A percentile compares a stretch with the other conserved stretches of the same genome.
Conservation (phyloP, 2,329 filamentous ascomycete species). For the Sphaceloma murrayae region DNA sequence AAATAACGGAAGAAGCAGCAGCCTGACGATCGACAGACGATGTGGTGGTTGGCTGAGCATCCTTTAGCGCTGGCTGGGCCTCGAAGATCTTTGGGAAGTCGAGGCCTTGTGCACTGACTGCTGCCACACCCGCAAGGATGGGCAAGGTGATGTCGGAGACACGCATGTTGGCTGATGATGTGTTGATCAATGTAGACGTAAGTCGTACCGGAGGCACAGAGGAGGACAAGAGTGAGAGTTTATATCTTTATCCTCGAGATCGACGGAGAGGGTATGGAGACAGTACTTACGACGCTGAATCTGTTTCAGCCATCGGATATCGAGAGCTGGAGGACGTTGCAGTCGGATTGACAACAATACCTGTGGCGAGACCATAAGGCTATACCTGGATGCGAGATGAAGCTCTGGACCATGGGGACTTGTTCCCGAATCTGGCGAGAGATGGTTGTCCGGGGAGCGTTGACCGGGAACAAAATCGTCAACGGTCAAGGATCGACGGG, state of each 20-base stretch:
- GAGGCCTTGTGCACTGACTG: constrained; percentile 10
- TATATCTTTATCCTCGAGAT: constrained; percentile 2
- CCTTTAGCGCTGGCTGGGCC: constrained; percentile 2
- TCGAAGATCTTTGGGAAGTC: constrained; percentile 15
- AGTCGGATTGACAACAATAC: not conserved
- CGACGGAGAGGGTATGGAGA: not conserved
- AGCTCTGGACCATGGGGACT: too few relatives aligned
- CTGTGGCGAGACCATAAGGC: constrained; percentile 1
- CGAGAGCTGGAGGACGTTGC: not conserved
- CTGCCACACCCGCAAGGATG: constrained; percentile 16
- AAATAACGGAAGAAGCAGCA: constrained; percentile 8
- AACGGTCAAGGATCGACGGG: not conserved
- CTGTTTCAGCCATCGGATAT: constrained; percentile 7
- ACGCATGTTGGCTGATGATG: constrained; percentile 11
- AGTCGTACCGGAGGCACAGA: not conserved
- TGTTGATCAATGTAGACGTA: not conserved
- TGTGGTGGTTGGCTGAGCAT: constrained; percentile 4
- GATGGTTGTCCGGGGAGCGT: not conserved
- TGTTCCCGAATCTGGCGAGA: not conserved
- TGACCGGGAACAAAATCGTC: not conserved
- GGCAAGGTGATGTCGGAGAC: constrained; percentile 8
- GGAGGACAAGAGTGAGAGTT: not conserved
- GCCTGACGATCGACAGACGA: not conserved
- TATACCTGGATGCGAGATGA: too few relatives aligned
- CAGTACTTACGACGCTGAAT: not conserved